Base-by-base conservation (phyloP, 2,329 filamentous ascomycete species). In the Coniochaeta hoffmannii region DNA sequence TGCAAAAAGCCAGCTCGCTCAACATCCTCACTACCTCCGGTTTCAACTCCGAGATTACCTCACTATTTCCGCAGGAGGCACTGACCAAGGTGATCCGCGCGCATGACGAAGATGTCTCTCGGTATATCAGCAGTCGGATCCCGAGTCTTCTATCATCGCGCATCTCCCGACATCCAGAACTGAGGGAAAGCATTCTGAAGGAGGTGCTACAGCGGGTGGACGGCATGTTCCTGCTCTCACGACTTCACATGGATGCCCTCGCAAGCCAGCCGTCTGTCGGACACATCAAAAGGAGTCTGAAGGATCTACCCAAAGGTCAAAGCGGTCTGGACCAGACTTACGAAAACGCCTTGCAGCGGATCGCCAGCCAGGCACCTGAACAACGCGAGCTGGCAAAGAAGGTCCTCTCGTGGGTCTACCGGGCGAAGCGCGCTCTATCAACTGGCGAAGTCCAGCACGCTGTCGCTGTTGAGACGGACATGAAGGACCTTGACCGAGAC, bases 401-500 rank as follows among this genome's bases (percentile, higher is more conserved):
- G 4, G 63, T 65, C 1, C 53, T 75, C 0, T 61, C 62, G 0
- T 75, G 71, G 73, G 65, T 75, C 2, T 64, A 59, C 3, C 68
- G 56, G 28, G 62, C 69, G 2, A 63, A 53, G 49, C 61, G 66
- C 41, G 66, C 58, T 0, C 55, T 75, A 0, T 61, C 56, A 1
- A 57, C 57, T 1, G 1, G 12, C 1, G 70, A 74, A 53, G 65
- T 76, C 3, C 64, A 63, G 44, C 67, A 74, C 57, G 72, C 71
- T 0, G 62, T 76, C 10, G 71, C 68, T 1, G 61, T 72, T 1
- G 64, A 71, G 19, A 1, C 50, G 6, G 61, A 57, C 0, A 38
- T 62, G 4, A 4, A 34, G 1, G 57, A 63, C 4, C 50, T 75
- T 1, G 64, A 73, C 17, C 24, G 60, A 22, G 64, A 70, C 0